Percentiles rank a stretch among this genome's conserved stretches.
phyloP scores from a whole-genome alignment of 805 yeast species.

The Spathaspora passalidarum region DNA sequence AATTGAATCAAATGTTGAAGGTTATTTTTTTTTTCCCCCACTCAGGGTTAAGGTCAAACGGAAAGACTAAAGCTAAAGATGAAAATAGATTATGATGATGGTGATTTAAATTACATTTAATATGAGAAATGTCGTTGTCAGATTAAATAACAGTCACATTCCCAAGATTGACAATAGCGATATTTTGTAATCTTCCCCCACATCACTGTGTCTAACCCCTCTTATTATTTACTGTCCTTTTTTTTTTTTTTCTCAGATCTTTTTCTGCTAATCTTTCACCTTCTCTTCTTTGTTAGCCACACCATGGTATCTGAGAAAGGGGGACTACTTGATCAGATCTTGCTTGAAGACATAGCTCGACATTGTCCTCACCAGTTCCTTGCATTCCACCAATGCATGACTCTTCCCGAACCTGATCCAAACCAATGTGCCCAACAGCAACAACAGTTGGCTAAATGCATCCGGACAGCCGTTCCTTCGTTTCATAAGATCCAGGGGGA shows the following conservation, averaged over 20 bases:
- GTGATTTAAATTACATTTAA: no score
- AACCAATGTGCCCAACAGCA: constrained; percentile 56
- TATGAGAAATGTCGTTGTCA: no score
- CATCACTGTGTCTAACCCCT: neutral
- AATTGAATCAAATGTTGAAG: neutral
- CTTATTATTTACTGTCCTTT: neutral
- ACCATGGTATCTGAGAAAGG: constrained; percentile 4
- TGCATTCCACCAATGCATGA: constrained; percentile 70
- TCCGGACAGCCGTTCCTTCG: constrained; percentile 62
- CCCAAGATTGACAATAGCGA: neutral
- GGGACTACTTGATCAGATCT: constrained; percentile 58
- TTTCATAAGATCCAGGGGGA: constrained; percentile 63
- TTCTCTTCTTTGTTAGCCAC: neutral
- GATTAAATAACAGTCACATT: no score
- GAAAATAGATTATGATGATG: neutral
- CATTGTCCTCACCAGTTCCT: constrained; percentile 73
- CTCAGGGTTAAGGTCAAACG: no score
- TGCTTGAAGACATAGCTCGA: constrained; percentile 75
- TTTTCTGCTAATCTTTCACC: neutral
- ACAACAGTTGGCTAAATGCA: constrained; percentile 57
- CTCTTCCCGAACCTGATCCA: constrained; percentile 51
- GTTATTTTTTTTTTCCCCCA: neutral
- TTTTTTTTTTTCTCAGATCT: neutral
- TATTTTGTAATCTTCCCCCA: neutral
- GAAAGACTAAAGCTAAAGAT: no score